Percentiles rank a stretch among this genome's conserved stretches.
phyloP scores from a whole-genome alignment of 2,329 filamentous ascomycete genomes.

The Microdochium trichocladiopsis region DNA sequence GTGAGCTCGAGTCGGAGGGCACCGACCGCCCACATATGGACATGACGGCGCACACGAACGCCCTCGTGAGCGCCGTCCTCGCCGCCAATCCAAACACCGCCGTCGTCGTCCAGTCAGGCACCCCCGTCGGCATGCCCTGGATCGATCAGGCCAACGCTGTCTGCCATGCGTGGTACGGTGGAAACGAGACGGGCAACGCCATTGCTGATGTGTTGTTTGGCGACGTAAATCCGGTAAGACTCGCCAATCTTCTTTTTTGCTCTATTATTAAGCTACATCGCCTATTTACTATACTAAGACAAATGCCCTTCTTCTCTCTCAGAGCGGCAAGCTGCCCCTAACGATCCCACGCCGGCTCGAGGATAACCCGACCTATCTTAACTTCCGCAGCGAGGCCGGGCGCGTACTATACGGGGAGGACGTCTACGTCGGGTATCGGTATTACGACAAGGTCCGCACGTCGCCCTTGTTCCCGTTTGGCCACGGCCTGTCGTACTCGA shows the following conservation, averaged over 20 bases:
- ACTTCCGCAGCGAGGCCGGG: conserved; percentile 65
- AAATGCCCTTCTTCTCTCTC: too few relatives aligned
- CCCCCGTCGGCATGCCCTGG: conserved; percentile 66
- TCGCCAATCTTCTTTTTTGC: too few relatives aligned
- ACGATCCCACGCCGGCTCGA: conserved; percentile 59
- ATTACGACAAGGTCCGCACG: conserved; percentile 58
- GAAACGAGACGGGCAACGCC: conserved; percentile 62
- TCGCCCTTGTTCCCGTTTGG: conserved; percentile 64
- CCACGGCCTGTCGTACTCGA: conserved; percentile 67
- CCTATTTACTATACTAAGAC: too few relatives aligned
- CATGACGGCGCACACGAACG: conserved; percentile 53
- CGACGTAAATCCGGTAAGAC: conserved; percentile 54
- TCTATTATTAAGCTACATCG: too few relatives aligned
- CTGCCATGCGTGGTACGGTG: conserved; percentile 65
- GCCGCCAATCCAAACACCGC: conserved; percentile 58
- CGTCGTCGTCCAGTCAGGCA: conserved; percentile 65
- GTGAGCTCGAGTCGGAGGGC: conserved; percentile 71
- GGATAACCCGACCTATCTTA: conserved; percentile 64
- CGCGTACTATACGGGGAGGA: conserved; percentile 66
- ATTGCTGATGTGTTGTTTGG: conserved; percentile 62
- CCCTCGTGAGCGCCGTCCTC: conserved; percentile 54
- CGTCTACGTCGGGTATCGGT: conserved; percentile 65
- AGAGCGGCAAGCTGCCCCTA: conserved; percentile 60
- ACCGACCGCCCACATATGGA: conserved; percentile 60
- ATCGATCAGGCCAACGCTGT: conserved; percentile 56